phyloP scores from a whole-genome alignment of 2,329 filamentous ascomycete genomes.

The Aspergillus candidus region DNA sequence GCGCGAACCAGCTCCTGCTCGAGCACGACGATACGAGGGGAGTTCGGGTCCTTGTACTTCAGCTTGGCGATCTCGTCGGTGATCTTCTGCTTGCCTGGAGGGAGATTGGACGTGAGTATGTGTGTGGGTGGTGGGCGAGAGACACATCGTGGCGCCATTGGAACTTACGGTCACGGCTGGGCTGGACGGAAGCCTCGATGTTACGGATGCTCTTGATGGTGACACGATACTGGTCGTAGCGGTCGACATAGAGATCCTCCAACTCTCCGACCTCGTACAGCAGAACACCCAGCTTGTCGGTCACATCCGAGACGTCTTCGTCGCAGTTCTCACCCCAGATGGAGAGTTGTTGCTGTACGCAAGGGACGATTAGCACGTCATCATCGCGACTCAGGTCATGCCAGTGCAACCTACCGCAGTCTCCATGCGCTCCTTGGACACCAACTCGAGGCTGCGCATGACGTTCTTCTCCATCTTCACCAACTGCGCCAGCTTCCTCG shows the following conservation, averaged over 20 bases:
- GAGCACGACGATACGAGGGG: constrained; percentile 91
- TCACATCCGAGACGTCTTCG: constrained; percentile 97
- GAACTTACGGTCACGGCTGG: constrained; percentile 83
- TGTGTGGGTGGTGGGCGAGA: no score
- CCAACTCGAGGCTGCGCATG: constrained; percentile 95
- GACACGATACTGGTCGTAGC: constrained; percentile 97
- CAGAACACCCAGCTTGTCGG: constrained; percentile 95
- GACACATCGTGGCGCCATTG: background rate
- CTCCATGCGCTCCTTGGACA: constrained; percentile 95
- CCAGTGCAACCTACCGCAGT: constrained; percentile 67
- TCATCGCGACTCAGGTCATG: background rate
- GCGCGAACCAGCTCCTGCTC: constrained; percentile 98
- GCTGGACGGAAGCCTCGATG: constrained; percentile 97
- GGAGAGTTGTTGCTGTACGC: constrained; percentile 84
- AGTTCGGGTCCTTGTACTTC: constrained; percentile 99
- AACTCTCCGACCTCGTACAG: constrained; percentile 98
- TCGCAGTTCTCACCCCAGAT: constrained; percentile 95
- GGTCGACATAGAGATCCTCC: constrained; percentile 96
- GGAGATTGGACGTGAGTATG: constrained; percentile 5
- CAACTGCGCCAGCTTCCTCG: constrained; percentile 94
- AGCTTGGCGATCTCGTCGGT: constrained; percentile 97
- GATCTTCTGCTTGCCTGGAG: constrained; percentile 91
- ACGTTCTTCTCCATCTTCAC: constrained; percentile 99
- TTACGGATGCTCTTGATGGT: constrained; percentile 99
- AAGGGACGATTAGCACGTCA: constrained; percentile 14